A percentile compares a stretch with the other conserved stretches of the same genome.
Conservation (phyloP, 306 rosid genomes). For the Rosa persica region DNA sequence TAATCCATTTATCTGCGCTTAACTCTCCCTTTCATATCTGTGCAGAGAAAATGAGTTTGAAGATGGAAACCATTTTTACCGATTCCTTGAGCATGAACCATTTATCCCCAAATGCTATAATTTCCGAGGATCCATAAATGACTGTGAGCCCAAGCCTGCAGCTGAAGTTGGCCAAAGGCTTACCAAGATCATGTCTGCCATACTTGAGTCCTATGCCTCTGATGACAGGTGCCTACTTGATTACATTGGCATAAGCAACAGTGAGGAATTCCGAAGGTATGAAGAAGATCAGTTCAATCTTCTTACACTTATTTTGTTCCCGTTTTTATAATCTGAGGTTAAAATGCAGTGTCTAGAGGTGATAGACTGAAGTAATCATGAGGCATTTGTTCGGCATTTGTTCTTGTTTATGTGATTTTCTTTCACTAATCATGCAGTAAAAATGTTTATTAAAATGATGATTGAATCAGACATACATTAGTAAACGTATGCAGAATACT, state of each 20-base stretch:
- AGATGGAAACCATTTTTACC: constrained; percentile 81
- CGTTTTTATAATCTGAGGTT: background rate
- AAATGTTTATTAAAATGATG: background rate
- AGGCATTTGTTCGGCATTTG: constrained; percentile 1
- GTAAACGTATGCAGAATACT: background rate
- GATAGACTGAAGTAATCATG: background rate
- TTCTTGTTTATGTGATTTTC: background rate
- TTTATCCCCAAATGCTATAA: constrained; percentile 68
- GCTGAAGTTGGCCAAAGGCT: constrained; percentile 53
- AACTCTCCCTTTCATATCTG: constrained; percentile 27
- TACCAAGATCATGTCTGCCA: constrained; percentile 82
- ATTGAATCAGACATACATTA: background rate
- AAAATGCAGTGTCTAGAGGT: background rate
- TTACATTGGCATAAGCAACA: constrained; percentile 70
- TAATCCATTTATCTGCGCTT: constrained; percentile 3
- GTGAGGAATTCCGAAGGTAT: constrained; percentile 95
- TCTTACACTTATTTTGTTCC: background rate
- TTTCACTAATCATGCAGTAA: background rate
- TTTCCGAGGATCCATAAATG: constrained; percentile 55
- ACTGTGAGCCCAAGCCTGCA: constrained; percentile 67
- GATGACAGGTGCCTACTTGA: constrained; percentile 63
- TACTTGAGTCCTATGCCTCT: constrained; percentile 85
- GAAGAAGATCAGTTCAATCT: background rate
- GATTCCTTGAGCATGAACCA: constrained; percentile 89
- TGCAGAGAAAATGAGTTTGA: constrained; percentile 75